phyloP scores from a whole-genome alignment of 1,139 yeast species.

The Kodamaea sp. region DNA sequence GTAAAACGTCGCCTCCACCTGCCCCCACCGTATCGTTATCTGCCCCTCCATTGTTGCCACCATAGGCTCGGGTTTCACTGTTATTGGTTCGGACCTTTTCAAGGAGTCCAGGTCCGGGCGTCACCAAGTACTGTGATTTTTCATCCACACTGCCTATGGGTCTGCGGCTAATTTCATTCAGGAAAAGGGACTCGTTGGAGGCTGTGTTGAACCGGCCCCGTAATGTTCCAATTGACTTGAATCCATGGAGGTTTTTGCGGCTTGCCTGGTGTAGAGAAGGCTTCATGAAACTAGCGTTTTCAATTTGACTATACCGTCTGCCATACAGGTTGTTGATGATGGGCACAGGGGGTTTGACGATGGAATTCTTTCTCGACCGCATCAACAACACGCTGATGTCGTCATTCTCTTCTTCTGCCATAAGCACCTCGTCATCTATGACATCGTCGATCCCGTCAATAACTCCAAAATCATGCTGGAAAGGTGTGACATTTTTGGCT shows the following conservation, averaged over 20 bases:
- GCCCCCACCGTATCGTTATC: background rate
- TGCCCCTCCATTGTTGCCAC: conserved; percentile 2
- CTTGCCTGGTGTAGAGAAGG: conserved; percentile 3
- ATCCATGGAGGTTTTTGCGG: conserved; percentile 12
- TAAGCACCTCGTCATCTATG: conserved; percentile 10
- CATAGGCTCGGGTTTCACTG: conserved; percentile 12
- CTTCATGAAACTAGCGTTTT: conserved; percentile 7
- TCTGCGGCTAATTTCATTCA: conserved; percentile 23
- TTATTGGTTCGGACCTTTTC: conserved; percentile 16
- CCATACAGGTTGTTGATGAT: conserved; percentile 3
- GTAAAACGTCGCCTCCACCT: background rate
- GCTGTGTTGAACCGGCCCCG: conserved; percentile 34
- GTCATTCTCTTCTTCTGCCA: conserved; percentile 13
- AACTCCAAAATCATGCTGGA: conserved; percentile 15
- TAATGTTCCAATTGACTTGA: conserved; percentile 32
- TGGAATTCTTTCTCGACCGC: conserved; percentile 26
- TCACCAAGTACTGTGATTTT: background rate
- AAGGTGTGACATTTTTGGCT: conserved; percentile 7
- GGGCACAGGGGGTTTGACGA: conserved; percentile 4
- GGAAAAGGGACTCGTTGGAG: conserved; percentile 37
- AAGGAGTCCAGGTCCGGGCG: conserved; percentile 6
- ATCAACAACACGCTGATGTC: conserved; percentile 24
- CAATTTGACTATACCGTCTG: conserved; percentile 17
- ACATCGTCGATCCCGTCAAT: conserved; percentile 22
- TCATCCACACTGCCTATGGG: background rate